Evolutionary conservation across 2,329 filamentous ascomycete species (phyloP), one percentile per base, ranked within the genome.

Genomic region (Leptographium flavum): DNA sequence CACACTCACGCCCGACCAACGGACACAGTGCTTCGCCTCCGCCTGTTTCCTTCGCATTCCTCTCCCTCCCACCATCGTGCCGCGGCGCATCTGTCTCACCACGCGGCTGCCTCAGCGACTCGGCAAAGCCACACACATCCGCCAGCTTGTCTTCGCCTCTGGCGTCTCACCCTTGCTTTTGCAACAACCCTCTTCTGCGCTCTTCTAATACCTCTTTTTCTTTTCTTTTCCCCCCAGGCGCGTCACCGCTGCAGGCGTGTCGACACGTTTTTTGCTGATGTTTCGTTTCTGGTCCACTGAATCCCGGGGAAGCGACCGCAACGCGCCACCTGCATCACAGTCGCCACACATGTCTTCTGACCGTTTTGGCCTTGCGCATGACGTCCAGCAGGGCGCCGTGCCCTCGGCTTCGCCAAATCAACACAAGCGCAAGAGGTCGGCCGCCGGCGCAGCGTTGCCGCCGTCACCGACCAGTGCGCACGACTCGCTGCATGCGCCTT

Each of bases 281-380:
- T 78, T 79, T 63, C 68, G 71, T 54, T 74, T 78, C 57, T 79
- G 74, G 72, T 65, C 67, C 56, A 68, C 70, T 55, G 75, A 77
- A 56, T 63, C 69, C 52, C 68, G 69, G 69, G 71, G 68, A 68
- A 71, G 67, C 64, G 72, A 77, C 47, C 68, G 66, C 60, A 61
- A 64, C 52, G 58, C 67, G 56, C 61, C 66, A 53, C 58, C 61
- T 52, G 62, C 63, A 36, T 58, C 63, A 53, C 63, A 39, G 13
- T 13, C 21, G 15, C 19, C 21, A 10, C 39, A 32, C 39, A 68
- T 64, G 56, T 56, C 59, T 47, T 53, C 31, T 58, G 49, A 49
- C 42, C 36, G 43, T 17, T 42, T 59, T 57, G 50, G 53, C 53
- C 45, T 59, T 58, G 53, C 56, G 42, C 36, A 36, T 22, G 19